phyloP scores from a whole-genome alignment of 1,284 basidiomycete species.

The Austropuccinia psidii region DNA sequence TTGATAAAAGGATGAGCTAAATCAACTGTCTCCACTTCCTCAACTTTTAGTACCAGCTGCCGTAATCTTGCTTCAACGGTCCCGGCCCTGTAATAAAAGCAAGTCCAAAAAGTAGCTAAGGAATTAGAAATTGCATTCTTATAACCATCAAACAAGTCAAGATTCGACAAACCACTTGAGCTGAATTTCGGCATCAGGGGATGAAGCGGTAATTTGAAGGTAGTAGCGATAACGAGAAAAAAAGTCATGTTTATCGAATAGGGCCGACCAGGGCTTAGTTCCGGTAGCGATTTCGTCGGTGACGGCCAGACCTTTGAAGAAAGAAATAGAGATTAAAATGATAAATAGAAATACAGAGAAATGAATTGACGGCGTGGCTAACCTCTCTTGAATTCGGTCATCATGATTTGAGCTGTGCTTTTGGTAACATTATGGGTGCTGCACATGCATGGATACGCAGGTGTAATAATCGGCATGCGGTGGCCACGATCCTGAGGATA shows the following conservation, averaged over 20 bases:
- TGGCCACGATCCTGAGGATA: slow-evolving; percentile 89
- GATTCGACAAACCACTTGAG: slow-evolving; percentile 74
- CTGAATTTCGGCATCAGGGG: slow-evolving; percentile 71
- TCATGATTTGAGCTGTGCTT: slow-evolving; percentile 94
- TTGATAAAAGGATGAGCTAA: slow-evolving; percentile 93
- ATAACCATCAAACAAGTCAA: not conserved
- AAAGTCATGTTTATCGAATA: slow-evolving; percentile 92
- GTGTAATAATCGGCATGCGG: slow-evolving; percentile 99
- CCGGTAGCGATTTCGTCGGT: slow-evolving; percentile 74
- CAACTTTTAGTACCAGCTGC: slow-evolving; percentile 93
- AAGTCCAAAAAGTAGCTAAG: slow-evolving; percentile 29
- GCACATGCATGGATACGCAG: slow-evolving; percentile 99
- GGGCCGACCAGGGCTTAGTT: slow-evolving; percentile 76
- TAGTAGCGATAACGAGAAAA: slow-evolving; percentile 97
- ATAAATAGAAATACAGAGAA: not conserved
- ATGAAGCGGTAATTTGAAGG: slow-evolving; percentile 92
- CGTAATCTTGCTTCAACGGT: slow-evolving; percentile 96
- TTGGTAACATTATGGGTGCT: slow-evolving; percentile 95
- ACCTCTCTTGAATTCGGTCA: slow-evolving; percentile 91
- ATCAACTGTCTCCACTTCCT: slow-evolving; percentile 82
- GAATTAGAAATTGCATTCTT: slow-evolving; percentile 21
- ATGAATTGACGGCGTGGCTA: slow-evolving; percentile 36
- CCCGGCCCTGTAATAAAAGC: slow-evolving; percentile 59
- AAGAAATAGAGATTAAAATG: not conserved
- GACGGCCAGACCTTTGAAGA: slow-evolving; percentile 30